Conservation (phyloP, 2,329 filamentous ascomycete genomes). For the Tolypocladium inflatum region DNA sequence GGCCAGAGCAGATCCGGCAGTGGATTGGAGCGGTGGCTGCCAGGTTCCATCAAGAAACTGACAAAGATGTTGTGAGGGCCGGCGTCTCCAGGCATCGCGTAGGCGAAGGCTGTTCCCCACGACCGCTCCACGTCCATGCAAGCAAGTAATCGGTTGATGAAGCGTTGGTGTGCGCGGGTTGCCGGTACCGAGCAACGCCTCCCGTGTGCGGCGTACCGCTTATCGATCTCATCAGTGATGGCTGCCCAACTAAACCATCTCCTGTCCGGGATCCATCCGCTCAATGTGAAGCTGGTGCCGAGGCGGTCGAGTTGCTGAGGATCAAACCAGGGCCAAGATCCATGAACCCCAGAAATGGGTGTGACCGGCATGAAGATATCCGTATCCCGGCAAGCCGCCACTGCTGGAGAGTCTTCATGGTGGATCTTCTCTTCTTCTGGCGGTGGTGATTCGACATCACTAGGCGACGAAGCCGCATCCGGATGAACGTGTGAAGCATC, state of each 20-base stretch:
- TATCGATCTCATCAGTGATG: conserved; percentile 18
- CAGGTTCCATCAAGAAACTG: conserved; percentile 10
- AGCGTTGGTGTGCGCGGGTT: conserved; percentile 8
- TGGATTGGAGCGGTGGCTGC: not conserved
- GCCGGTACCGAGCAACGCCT: not conserved
- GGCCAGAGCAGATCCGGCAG: conserved; percentile 12
- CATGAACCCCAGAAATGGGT: conserved; percentile 13
- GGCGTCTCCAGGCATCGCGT: conserved; percentile 11
- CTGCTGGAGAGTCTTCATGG: not conserved
- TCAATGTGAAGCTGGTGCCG: conserved; percentile 29
- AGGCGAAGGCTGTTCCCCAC: conserved; percentile 15
- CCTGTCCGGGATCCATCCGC: conserved; percentile 33
- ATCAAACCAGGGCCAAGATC: conserved; percentile 22
- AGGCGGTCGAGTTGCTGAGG: conserved; percentile 24
- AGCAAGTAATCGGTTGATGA: conserved; percentile 22
- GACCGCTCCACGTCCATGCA: conserved; percentile 39
- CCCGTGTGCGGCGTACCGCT: conserved; percentile 9
- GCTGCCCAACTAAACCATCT: conserved; percentile 24
- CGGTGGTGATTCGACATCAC: not conserved
- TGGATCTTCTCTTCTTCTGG: not conserved
- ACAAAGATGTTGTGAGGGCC: conserved; percentile 24
- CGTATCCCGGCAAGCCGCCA: not conserved
- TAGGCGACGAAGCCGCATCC: not conserved
- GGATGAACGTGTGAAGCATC: not conserved
- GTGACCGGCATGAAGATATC: conserved; percentile 10